Percentiles rank a stretch among this genome's conserved stretches.
phyloP scores from a whole-genome alignment of 495 filamentous ascomycete species.

The Lophiotrema nucula region DNA sequence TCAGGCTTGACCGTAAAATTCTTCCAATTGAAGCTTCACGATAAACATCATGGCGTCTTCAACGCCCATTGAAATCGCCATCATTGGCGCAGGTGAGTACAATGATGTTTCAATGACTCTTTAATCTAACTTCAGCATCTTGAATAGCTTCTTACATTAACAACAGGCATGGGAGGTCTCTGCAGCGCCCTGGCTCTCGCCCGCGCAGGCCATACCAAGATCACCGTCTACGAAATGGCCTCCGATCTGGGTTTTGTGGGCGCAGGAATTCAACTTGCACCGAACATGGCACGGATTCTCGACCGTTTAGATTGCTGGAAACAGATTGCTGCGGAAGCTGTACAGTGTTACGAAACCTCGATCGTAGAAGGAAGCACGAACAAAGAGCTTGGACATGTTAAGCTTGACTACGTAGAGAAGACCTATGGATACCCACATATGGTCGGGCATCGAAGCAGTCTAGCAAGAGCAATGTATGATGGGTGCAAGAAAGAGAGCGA shows the following conservation, averaged over 20 bases:
- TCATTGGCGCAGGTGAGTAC: constrained; percentile 39
- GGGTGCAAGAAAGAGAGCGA: constrained; percentile 62
- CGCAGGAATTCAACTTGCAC: constrained; percentile 77
- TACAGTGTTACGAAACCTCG: constrained; percentile 53
- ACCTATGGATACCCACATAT: constrained; percentile 74
- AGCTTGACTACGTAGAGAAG: constrained; percentile 62
- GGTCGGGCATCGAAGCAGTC: constrained; percentile 71
- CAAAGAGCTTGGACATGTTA: constrained; percentile 65
- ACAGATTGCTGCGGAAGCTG: constrained; percentile 61
- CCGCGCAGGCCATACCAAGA: constrained; percentile 67
- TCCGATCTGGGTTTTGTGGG: constrained; percentile 77
- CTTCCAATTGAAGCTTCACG: too few species aligned
- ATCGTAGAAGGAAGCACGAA: constrained; percentile 66
- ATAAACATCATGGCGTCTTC: constrained; percentile 30
- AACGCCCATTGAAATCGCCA: constrained; percentile 42
- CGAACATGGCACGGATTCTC: constrained; percentile 75
- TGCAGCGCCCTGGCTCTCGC: constrained; percentile 70
- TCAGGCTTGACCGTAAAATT: too few species aligned
- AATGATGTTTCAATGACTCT: neutral
- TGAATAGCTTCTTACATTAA: neutral
- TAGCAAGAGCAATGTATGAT: constrained; percentile 67
- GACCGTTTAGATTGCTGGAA: constrained; percentile 68
- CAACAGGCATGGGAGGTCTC: constrained; percentile 72
- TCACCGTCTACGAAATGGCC: constrained; percentile 71
- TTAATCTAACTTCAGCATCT: neutral